Conservation (phyloP, 495 filamentous ascomycete species). For the Aspergillus steynii region DNA sequence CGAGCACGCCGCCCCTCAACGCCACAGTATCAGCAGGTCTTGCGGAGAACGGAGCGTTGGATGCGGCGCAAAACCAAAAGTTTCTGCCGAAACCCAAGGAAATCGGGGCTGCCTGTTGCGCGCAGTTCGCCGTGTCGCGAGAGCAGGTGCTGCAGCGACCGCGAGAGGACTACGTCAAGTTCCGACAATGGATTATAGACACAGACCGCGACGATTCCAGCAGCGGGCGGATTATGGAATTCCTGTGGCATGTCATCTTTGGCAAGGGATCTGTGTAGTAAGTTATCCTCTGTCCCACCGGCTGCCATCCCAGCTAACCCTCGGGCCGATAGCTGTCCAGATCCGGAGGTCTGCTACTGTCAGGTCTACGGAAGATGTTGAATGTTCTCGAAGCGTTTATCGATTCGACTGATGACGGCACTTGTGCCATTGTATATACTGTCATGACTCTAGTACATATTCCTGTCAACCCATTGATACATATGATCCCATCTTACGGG, state of each 20-base stretch:
- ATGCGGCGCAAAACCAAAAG: slow-evolving; percentile 9
- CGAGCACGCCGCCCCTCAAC: slow-evolving; percentile 51
- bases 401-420: not conserved
- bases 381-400: slow-evolving; percentile 4
- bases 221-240: slow-evolving; percentile 73
- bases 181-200: slow-evolving; percentile 67
- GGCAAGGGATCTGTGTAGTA: slow-evolving; percentile 48
- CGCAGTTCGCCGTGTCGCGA: slow-evolving; percentile 64
- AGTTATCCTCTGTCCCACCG: slow-evolving; percentile 13
- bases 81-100: slow-evolving; percentile 32
- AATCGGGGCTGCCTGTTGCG: slow-evolving; percentile 58
- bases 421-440: slow-evolving; percentile 5
- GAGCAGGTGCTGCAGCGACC: slow-evolving; percentile 56
- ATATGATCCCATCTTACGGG: not conserved
- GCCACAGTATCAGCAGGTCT: slow-evolving; percentile 11
- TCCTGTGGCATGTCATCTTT: slow-evolving; percentile 72
- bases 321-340: slow-evolving; percentile 39
- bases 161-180: slow-evolving; percentile 57
- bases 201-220: slow-evolving; percentile 60
- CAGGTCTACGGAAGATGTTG: slow-evolving; percentile 50
- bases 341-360: slow-evolving; percentile 49
- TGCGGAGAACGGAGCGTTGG: not conserved
- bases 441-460: not conserved
- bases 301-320: slow-evolving; percentile 1
- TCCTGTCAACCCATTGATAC: not conserved